Evolutionary conservation across 257 asterid species (phyloP).

Genomic region (Solanum gracilifrons): DNA sequence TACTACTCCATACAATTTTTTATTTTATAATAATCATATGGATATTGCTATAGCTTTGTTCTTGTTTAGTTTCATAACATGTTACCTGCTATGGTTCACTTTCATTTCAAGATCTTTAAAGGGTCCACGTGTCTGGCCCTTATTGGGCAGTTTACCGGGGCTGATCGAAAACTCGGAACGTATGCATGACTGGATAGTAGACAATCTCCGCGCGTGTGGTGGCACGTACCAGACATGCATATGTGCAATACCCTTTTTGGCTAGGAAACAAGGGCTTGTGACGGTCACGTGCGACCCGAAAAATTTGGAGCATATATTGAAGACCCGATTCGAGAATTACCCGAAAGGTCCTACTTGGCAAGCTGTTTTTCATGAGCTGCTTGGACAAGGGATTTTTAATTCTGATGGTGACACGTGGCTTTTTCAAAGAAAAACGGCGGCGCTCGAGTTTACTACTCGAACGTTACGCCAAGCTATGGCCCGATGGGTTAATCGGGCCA

Average conservation of each 20-base stretch:
- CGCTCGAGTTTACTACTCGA: conserved; percentile 80
- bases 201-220: conserved; percentile 78
- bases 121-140: conserved; percentile 93
- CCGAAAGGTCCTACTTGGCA: conserved; percentile 98
- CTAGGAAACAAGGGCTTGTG: conserved; percentile 78
- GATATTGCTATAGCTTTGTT: conserved; percentile 50
- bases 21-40: conserved; percentile 18
- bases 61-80: conserved; percentile 47
- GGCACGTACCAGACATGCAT: conserved; percentile 97
- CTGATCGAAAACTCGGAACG: conserved; percentile 67
- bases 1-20: neutral
- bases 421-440: conserved; percentile 79
- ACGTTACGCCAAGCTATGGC: conserved; percentile 92
- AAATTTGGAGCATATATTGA: conserved; percentile 79
- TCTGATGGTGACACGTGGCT: conserved; percentile 96
- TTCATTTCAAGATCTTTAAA: conserved; percentile 73
- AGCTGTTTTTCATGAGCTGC: conserved; percentile 76
- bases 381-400: conserved; percentile 85
- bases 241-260: conserved; percentile 76
- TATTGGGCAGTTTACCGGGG: conserved; percentile 83
- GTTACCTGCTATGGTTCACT: conserved; percentile 79
- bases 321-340: conserved; percentile 80
- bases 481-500: conserved; percentile 82
- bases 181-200: conserved; percentile 88
- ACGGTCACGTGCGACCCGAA: conserved; percentile 89